A percentile compares a stretch with the other conserved stretches of the same genome.
These are phyloP conservation scores for Graphilbum ipis-grandicollis DNA, from an alignment of 2,329 filamentous ascomycete species.

Conservation along the genomic window DNA sequence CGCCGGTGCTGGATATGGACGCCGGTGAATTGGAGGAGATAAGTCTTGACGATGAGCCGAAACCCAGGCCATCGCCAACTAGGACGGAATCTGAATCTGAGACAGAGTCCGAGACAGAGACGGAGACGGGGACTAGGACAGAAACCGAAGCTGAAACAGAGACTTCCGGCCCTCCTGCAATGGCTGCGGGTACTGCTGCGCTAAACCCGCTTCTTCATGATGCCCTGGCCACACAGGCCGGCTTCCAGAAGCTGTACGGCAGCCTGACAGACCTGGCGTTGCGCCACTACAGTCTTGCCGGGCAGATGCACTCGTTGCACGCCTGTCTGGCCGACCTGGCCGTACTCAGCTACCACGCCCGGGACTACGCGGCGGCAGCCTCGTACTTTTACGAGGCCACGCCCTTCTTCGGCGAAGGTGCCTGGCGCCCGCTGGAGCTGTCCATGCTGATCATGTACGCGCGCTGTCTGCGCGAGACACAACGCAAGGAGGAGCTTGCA, in stretches of 20 bases:
- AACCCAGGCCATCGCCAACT: too few relatives aligned
- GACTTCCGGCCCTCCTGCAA: too few relatives aligned
- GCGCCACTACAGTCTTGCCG: conserved; percentile 66
- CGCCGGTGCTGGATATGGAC: conserved; percentile 29
- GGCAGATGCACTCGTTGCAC: conserved; percentile 60
- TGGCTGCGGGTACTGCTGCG: too few relatives aligned
- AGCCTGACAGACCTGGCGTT: conserved; percentile 71
- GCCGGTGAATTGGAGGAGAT: conserved; percentile 14
- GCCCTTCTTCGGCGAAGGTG: conserved; percentile 58
- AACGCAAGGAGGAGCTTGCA: conserved; percentile 64
- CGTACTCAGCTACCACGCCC: conserved; percentile 60
- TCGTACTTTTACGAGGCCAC: conserved; percentile 64
- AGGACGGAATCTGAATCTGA: too few relatives aligned
- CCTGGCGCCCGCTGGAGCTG: conserved; percentile 66
- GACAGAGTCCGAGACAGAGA: too few relatives aligned
- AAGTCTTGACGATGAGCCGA: conserved; percentile 37
- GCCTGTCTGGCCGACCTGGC: conserved; percentile 71
- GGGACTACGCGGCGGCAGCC: conserved; percentile 57
- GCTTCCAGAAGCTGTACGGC: conserved; percentile 52
- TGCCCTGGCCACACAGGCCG: too few relatives aligned
- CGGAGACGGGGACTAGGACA: too few relatives aligned
- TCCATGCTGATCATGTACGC: conserved; percentile 78
- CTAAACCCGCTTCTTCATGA: too few relatives aligned
- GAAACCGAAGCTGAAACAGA: too few relatives aligned
- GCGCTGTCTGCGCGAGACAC: conserved; percentile 60